Percentiles rank a stretch among this genome's conserved stretches.
phyloP scores from a whole-genome alignment of 805 yeast species.

The Vanderwaltozyma tropicalis region DNA sequence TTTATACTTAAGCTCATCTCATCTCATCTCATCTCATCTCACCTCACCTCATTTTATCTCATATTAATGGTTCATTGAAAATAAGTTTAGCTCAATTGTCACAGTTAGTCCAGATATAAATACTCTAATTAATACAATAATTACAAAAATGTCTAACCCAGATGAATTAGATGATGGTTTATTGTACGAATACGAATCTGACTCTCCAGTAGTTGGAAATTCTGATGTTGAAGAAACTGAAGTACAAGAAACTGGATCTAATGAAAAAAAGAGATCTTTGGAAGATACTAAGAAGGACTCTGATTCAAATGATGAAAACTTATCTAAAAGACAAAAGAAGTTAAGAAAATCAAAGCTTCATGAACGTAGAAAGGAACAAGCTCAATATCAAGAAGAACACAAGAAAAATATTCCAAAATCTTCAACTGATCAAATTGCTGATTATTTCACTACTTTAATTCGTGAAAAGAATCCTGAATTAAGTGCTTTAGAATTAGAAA shows the following conservation, averaged over 20 bases:
- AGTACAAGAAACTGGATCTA: neutral
- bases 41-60: too few relatives aligned
- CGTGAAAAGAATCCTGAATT: conserved; percentile 52
- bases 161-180: conserved; percentile 79
- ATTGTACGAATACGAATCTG: conserved; percentile 37
- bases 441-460: conserved; percentile 52
- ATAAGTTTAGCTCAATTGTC: too few relatives aligned
- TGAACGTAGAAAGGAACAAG: conserved; percentile 54
- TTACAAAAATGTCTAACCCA: conserved; percentile 27
- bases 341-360: conserved; percentile 35
- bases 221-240: conserved; percentile 10
- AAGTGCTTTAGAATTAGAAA: conserved; percentile 66
- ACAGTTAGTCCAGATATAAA: too few relatives aligned
- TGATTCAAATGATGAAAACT: conserved; percentile 10
- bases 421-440: conserved; percentile 53
- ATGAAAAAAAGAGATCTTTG: conserved; percentile 8
- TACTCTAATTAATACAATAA: too few relatives aligned
- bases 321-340: conserved; percentile 27
- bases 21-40: too few relatives aligned
- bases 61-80: too few relatives aligned
- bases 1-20: too few relatives aligned
- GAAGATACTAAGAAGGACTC: conserved; percentile 8
- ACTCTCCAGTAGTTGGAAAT: conserved; percentile 14
- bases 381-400: conserved; percentile 51
- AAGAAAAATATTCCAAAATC: conserved; percentile 46